Percentiles rank a stretch among this genome's conserved stretches.
phyloP scores from a whole-genome alignment of 1,284 basidiomycete species.

The Heterobasidion parviporum region DNA sequence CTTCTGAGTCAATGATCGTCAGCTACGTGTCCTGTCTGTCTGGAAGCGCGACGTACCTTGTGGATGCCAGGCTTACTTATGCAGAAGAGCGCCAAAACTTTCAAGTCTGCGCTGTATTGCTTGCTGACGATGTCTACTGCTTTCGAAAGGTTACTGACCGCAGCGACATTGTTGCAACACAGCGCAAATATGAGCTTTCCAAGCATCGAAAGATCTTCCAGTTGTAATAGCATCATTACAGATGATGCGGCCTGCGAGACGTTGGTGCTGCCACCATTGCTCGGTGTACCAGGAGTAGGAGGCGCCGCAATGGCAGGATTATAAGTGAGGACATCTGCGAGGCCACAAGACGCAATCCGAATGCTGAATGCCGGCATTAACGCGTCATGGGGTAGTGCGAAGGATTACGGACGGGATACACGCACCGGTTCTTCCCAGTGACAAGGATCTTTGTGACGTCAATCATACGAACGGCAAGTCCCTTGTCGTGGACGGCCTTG shows the following conservation, averaged over 20 bases:
- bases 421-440: constrained; percentile 83
- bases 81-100: constrained; percentile 74
- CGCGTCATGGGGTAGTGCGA: too few relatives aligned
- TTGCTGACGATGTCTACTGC: constrained; percentile 73
- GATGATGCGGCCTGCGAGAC: constrained; percentile 30
- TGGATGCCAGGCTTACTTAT: constrained; percentile 64
- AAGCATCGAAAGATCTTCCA: constrained; percentile 86
- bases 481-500: constrained; percentile 78
- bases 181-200: constrained; percentile 83
- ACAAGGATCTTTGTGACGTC: constrained; percentile 87
- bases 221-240: constrained; percentile 57
- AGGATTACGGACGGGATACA: constrained; percentile 6
- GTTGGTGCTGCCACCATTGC: constrained; percentile 1
- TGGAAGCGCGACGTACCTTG: constrained; percentile 33
- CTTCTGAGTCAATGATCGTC: constrained; percentile 27
- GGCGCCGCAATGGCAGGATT: constrained; percentile 27
- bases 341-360: constrained; percentile 75
- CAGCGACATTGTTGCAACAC: constrained; percentile 60
- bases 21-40: background rate
- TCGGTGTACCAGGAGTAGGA: constrained; percentile 1
- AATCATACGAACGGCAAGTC: constrained; percentile 77
- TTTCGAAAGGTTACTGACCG: constrained; percentile 61
- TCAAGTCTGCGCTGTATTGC: constrained; percentile 76
- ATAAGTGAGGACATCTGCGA: constrained; percentile 78
- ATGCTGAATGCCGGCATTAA: constrained; percentile 30